A percentile compares a stretch with the other conserved stretches of the same genome.
phyloP scores from a whole-genome alignment of 805 yeast genomes.

The Metahyphopichia silvanorum region DNA sequence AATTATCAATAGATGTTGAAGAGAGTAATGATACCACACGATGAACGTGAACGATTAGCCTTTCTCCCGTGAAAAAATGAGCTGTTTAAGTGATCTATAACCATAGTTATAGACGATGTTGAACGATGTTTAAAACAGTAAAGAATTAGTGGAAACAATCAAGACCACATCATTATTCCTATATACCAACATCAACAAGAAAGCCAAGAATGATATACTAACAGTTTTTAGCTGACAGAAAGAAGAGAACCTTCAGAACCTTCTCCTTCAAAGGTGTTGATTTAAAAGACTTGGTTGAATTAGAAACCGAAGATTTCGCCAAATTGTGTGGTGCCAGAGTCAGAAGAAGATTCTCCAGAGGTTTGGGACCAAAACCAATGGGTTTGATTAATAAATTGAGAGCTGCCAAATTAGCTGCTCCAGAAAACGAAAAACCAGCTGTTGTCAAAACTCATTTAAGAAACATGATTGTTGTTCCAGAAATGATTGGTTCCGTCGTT shows the following conservation, averaged over 20 bases:
- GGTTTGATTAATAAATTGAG: constrained; percentile 96
- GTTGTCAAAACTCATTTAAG: constrained; percentile 98
- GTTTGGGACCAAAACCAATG: constrained; percentile 92
- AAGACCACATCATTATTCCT: not conserved
- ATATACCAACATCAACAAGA: constrained; percentile 1
- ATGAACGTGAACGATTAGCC: no score
- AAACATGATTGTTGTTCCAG: constrained; percentile 98
- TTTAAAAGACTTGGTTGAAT: constrained; percentile 86
- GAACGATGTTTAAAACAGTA: not conserved
- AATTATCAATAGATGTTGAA: no score
- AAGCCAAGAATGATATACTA: constrained; percentile 10
- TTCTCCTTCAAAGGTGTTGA: constrained; percentile 99
- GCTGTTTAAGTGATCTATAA: no score
- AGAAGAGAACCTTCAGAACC: constrained; percentile 92
- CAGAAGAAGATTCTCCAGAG: constrained; percentile 99
- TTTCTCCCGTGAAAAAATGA: no score
- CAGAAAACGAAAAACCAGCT: constrained; percentile 94
- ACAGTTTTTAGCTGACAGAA: constrained; percentile 49
- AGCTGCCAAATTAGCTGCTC: constrained; percentile 91
- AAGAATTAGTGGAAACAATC: not conserved
- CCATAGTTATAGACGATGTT: not conserved
- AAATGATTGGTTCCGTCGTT: constrained; percentile 98
- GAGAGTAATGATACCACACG: no score
- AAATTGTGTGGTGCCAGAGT: constrained; percentile 97
- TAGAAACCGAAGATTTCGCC: constrained; percentile 95